These are phyloP conservation scores for Coprinopsis cinerea DNA, from an alignment of 768 basidiomycete genomes.

Conservation along the genomic window DNA sequence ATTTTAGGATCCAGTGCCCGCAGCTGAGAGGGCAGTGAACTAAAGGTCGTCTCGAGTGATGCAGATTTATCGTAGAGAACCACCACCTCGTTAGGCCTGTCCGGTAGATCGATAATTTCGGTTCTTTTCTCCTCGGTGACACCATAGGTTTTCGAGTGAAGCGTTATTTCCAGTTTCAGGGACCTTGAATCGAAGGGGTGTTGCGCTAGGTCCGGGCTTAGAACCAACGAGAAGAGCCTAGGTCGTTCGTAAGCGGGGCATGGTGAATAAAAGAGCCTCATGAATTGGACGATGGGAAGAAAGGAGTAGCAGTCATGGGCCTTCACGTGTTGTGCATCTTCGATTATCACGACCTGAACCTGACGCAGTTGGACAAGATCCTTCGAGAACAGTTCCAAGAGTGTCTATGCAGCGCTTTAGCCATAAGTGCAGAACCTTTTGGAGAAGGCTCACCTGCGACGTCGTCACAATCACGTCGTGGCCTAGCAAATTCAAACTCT, in stretches of 20 bases:
- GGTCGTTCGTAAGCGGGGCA: slow-evolving; percentile 32
- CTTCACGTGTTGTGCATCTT: slow-evolving; percentile 32
- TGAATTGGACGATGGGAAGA: slow-evolving; percentile 35
- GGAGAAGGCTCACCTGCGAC: slow-evolving; percentile 9
- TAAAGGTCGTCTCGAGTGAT: slow-evolving; percentile 35
- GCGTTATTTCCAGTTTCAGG: slow-evolving; percentile 31
- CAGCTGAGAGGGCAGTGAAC: slow-evolving; percentile 33
- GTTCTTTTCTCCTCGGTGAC: slow-evolving; percentile 26
- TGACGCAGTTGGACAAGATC: slow-evolving; percentile 38
- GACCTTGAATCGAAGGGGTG: slow-evolving; percentile 26
- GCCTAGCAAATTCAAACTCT: not conserved
- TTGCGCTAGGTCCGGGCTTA: slow-evolving; percentile 19
- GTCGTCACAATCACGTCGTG: slow-evolving; percentile 5
- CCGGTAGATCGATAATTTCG: slow-evolving; percentile 27
- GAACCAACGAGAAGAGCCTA: slow-evolving; percentile 36
- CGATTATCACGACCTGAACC: slow-evolving; percentile 38
- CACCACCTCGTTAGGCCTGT: slow-evolving; percentile 45
- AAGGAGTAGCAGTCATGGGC: slow-evolving; percentile 30
- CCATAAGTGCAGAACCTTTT: too few species aligned
- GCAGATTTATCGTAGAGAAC: slow-evolving; percentile 40
- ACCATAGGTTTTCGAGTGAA: slow-evolving; percentile 35
- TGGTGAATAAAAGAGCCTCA: slow-evolving; percentile 39
- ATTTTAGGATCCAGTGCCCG: not conserved
- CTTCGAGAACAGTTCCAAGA: slow-evolving; percentile 18
- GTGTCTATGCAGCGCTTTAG: not conserved